Evolutionary conservation across 495 filamentous ascomycete species (phyloP).

Genomic region (Daldinia caldariorum): DNA sequence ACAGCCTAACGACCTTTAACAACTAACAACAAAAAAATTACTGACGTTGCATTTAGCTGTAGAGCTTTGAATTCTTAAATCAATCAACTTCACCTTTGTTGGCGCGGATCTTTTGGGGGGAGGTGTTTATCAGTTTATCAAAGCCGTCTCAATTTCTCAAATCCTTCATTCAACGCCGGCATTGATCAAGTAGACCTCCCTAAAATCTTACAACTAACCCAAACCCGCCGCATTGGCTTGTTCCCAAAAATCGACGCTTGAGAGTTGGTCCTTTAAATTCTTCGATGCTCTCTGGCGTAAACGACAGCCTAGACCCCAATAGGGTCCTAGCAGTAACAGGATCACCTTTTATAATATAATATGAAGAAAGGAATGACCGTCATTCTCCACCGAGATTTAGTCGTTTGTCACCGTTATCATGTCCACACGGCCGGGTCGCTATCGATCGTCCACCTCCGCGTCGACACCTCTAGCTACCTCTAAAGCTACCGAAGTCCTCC

Average conservation of each 20-base stretch:
- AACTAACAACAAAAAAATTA: background rate
- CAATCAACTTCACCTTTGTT: background rate
- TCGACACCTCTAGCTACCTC: constrained; percentile 63
- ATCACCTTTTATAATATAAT: constrained; percentile 37
- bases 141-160: background rate
- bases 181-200: constrained; percentile 1
- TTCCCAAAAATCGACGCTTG: constrained; percentile 8
- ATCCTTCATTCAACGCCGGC: constrained; percentile 1
- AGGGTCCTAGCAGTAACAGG: constrained; percentile 44
- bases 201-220: constrained; percentile 5
- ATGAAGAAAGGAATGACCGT: constrained; percentile 41
- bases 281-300: constrained; percentile 49
- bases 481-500: constrained; percentile 68
- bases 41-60: constrained; percentile 2
- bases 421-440: constrained; percentile 61
- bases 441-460: constrained; percentile 70
- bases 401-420: constrained; percentile 48
- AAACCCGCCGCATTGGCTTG: background rate
- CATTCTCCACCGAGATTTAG: constrained; percentile 28
- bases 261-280: constrained; percentile 25
- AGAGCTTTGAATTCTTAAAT: constrained; percentile 9
- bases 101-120: background rate
- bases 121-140: background rate
- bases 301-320: constrained; percentile 48
- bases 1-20: constrained; percentile 3